Conservation (phyloP, 352 stramenopile species). For the Elongisporangium anandrum region DNA sequence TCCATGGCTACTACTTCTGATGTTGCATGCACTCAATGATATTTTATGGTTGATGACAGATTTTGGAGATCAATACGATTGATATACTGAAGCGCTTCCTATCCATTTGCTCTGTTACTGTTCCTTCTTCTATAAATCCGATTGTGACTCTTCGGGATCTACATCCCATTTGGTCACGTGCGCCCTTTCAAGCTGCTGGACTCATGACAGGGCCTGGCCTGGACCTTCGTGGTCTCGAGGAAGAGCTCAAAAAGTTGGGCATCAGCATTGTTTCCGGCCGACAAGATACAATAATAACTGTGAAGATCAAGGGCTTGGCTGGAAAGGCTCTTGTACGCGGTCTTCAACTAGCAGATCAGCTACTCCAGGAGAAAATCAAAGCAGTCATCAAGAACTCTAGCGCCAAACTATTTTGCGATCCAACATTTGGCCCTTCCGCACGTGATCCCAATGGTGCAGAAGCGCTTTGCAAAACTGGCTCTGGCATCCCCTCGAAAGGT, state of each 20-base stretch:
- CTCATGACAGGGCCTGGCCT: slow-evolving; percentile 10
- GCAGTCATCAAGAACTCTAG: slow-evolving; percentile 47
- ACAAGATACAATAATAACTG: slow-evolving; percentile 71
- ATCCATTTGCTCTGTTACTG: background rate
- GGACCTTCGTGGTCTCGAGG: slow-evolving; percentile 56
- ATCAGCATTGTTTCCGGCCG: slow-evolving; percentile 68
- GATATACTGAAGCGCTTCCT: background rate
- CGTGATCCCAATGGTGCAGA: slow-evolving; percentile 49
- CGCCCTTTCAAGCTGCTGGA: slow-evolving; percentile 15
- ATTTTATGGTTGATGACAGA: background rate
- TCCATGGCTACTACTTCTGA: background rate
- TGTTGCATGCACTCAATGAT: background rate
- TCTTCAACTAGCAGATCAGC: slow-evolving; percentile 55
- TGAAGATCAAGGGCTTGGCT: slow-evolving; percentile 70
- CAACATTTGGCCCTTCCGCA: slow-evolving; percentile 70
- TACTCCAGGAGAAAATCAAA: slow-evolving; percentile 75
- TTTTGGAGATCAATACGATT: background rate
- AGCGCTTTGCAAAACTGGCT: slow-evolving; percentile 65
- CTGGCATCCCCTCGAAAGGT: slow-evolving; percentile 51
- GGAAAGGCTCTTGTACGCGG: slow-evolving; percentile 52
- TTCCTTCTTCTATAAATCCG: background rate
- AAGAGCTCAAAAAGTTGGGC: slow-evolving; percentile 79
- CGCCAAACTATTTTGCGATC: slow-evolving; percentile 68
- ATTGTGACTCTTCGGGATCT: slow-evolving; percentile 12
- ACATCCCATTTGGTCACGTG: background rate